A percentile compares a stretch with the other conserved stretches of the same genome.
phyloP scores from a whole-genome alignment of 2,329 filamentous ascomycete genomes.

The Venturiaceae sp. region DNA sequence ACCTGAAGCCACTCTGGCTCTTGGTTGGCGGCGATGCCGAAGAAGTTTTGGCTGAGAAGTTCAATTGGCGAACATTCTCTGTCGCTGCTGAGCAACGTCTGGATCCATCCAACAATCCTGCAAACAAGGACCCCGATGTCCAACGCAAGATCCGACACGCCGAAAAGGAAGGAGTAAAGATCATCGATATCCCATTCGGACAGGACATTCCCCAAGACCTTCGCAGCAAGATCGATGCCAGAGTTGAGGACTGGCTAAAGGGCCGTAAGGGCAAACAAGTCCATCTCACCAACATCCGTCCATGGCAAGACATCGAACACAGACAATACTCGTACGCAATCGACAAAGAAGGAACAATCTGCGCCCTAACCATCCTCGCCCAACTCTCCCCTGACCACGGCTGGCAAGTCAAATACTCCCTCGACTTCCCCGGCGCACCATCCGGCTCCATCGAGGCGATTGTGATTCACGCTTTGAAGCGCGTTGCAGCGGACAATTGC shows the following conservation, averaged over 20 bases:
- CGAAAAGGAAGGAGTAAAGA: constrained; percentile 74
- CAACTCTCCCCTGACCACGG: constrained; percentile 73
- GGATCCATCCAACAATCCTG: constrained; percentile 59
- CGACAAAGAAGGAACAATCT: constrained; percentile 61
- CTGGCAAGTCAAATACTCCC: constrained; percentile 93
- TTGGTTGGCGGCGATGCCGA: constrained; percentile 73
- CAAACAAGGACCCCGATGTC: constrained; percentile 54
- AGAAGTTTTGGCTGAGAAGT: constrained; percentile 66
- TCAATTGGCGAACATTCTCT: constrained; percentile 82
- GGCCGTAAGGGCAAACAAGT: constrained; percentile 78
- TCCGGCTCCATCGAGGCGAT: constrained; percentile 79
- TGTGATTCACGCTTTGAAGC: constrained; percentile 61
- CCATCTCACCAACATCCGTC: constrained; percentile 80
- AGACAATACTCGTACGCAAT: constrained; percentile 78
- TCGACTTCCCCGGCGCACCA: constrained; percentile 84
- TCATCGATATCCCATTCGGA: constrained; percentile 61
- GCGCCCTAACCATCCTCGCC: constrained; percentile 71
- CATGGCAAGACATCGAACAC: constrained; percentile 77
- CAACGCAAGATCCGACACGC: constrained; percentile 71
- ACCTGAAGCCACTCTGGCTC: constrained; percentile 78
- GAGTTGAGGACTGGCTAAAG: constrained; percentile 70
- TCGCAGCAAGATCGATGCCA: constrained; percentile 57
- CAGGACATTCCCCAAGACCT: constrained; percentile 55
- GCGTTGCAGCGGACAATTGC: constrained; percentile 47
- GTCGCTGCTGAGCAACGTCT: constrained; percentile 85